A percentile compares a stretch with the other conserved stretches of the same genome.
phyloP scores from a whole-genome alignment of 2,329 filamentous ascomycete species.

The Didymella pomorum region DNA sequence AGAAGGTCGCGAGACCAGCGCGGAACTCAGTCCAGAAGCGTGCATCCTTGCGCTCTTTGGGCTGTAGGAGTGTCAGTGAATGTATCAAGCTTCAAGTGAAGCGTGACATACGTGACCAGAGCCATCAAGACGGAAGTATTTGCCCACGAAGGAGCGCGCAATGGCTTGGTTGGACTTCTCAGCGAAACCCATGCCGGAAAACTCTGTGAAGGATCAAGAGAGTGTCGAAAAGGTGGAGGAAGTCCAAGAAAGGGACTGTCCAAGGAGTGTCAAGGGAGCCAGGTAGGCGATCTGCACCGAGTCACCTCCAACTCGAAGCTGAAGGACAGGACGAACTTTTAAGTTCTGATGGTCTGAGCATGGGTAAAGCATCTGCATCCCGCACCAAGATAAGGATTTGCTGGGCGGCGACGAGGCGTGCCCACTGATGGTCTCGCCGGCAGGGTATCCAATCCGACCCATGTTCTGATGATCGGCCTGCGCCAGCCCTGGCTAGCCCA shows the following conservation, averaged over 20 bases:
- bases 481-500: constrained; percentile 15
- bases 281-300: constrained; percentile 22
- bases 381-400: constrained; percentile 48
- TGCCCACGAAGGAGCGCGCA: constrained; percentile 47
- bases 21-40: constrained; percentile 85
- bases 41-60: constrained; percentile 74
- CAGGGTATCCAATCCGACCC: constrained; percentile 31
- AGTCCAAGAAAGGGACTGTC: constrained; percentile 14
- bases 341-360: constrained; percentile 23
- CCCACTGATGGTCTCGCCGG: constrained; percentile 30
- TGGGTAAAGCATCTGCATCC: constrained; percentile 37
- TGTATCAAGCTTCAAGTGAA: not conserved
- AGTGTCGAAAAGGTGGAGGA: constrained; percentile 2
- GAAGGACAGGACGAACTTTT: constrained; percentile 25
- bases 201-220: constrained; percentile 18
- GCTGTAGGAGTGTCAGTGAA: constrained; percentile 55
- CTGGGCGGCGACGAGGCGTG: constrained; percentile 27
- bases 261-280: constrained; percentile 13
- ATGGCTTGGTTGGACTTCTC: constrained; percentile 46
- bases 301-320: constrained; percentile 9
- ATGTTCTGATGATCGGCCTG: constrained; percentile 15
- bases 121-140: constrained; percentile 77
- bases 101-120: constrained; percentile 75
- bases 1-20: constrained; percentile 76
- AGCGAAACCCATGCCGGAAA: constrained; percentile 43